phyloP scores from a whole-genome alignment of 108 stramenopile genomes.

The Skeletonema tropicum region DNA sequence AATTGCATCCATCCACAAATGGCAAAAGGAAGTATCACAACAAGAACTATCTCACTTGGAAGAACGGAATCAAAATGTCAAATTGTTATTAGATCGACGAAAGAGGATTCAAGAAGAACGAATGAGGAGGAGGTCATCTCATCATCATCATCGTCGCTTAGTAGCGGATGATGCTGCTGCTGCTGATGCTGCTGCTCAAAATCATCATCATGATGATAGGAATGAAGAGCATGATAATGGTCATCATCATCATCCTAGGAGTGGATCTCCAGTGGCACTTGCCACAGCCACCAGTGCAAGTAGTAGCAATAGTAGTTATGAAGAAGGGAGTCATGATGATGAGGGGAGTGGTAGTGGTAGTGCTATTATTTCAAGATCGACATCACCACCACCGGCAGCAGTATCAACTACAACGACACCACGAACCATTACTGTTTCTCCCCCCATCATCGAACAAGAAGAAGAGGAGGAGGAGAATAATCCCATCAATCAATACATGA shows the following conservation, averaged over 20 bases:
- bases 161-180: too few species aligned
- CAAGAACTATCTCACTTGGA: conserved; percentile 8
- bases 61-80: conserved; percentile 28
- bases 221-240: too few species aligned
- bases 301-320: background rate
- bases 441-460: background rate
- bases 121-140: background rate
- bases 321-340: background rate
- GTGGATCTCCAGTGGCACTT: background rate
- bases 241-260: too few species aligned
- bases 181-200: too few species aligned
- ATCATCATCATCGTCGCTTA: too few species aligned
- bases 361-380: background rate
- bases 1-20: background rate
- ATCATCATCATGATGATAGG: too few species aligned
- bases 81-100: background rate
- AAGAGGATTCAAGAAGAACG: background rate
- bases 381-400: background rate
- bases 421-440: background rate
- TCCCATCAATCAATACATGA: background rate
- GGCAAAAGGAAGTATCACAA: background rate
- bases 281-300: background rate
- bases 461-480: background rate
- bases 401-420: background rate
- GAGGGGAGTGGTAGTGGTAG: background rate